Base-by-base conservation (phyloP, 805 yeast genomes). In the Novakomyces olei region DNA sequence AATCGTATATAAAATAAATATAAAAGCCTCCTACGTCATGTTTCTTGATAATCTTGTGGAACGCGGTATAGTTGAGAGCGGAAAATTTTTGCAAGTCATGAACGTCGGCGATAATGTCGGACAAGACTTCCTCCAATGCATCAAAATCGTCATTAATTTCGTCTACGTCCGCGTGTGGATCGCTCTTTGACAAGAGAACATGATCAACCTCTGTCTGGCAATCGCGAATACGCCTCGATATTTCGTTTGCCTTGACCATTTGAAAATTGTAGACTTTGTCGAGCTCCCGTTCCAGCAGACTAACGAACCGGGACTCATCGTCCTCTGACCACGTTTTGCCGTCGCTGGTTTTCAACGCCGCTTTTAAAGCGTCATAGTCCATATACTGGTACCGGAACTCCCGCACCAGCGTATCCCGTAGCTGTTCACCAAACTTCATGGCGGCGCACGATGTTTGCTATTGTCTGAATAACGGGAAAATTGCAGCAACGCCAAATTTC, bases 341-440 rank as follows among this genome's bases (percentile, higher is more conserved):
- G 36, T 63, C 62, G 43, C 69, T 65, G 38, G 65, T 63, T 46
- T 78, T 75, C 46, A 88, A 56, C 12, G 36, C 36, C 19, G 35
- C 38, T 54, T 85, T 85, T 50, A 85, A 63, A 50, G 80, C 94
- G 56, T 88, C 95, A 47, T 85, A 85, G 34, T 80, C 67, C 43
- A 85, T 73, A 53, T 88, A 88, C 57, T 88, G 85, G 60, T 77
- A 44, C 19, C 37, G 38, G 36, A 44, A 44, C 31, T 44, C 47
- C 27, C 46, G 40, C n/a, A 35, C 12, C 19, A 35, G 26, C 16
- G 31, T 26, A 25, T 77, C 72, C 50, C 79, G 72, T 44, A 85
- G 65, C 47, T 80, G 92, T 53, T 83, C 93, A 20, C 98, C 98
- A 47, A 88, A 88, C 65, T 83, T 85, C 95, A 88, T 88, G 10